Conservation (phyloP, 768 basidiomycete genomes). For the Boletus vinaceobasis region DNA sequence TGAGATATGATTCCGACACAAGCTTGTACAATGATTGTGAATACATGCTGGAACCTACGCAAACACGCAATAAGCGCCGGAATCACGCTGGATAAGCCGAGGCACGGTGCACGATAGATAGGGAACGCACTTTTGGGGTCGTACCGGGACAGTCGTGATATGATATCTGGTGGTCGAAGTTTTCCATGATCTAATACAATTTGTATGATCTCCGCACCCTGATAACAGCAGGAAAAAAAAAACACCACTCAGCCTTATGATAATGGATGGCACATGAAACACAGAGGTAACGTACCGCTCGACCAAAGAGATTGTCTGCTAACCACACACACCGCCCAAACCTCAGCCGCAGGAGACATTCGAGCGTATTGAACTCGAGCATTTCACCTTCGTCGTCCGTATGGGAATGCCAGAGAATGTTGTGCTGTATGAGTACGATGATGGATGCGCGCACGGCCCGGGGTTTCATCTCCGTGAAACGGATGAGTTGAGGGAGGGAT, state of each 20-base stretch:
- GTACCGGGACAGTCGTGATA: slow-evolving; percentile 45
- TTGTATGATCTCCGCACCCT: slow-evolving; percentile 78
- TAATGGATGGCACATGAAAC: neutral
- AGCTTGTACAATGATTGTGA: slow-evolving; percentile 64
- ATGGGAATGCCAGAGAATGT: slow-evolving; percentile 82
- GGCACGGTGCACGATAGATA: slow-evolving; percentile 20
- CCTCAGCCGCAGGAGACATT: slow-evolving; percentile 76
- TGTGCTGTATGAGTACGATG: slow-evolving; percentile 85
- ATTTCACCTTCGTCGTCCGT: slow-evolving; percentile 71
- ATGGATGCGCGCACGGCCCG: slow-evolving; percentile 67
- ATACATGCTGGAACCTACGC: slow-evolving; percentile 41
- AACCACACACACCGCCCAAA: slow-evolving; percentile 82
- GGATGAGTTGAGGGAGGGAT: slow-evolving; percentile 63
- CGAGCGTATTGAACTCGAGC: slow-evolving; percentile 78
- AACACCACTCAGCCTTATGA: neutral
- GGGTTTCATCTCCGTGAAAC: slow-evolving; percentile 64
- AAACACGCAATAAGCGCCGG: neutral
- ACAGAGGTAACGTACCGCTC: slow-evolving; percentile 47
- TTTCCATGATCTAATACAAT: slow-evolving; percentile 83
- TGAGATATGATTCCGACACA: slow-evolving; percentile 70
- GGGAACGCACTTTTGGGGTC: slow-evolving; percentile 55
- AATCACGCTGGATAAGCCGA: neutral
- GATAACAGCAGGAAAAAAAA: neutral
- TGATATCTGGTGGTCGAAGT: slow-evolving; percentile 69
- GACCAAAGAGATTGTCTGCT: slow-evolving; percentile 68